Evolutionary conservation across 2,329 filamentous ascomycete species (phyloP), one percentile per base, ranked within the genome.

Genomic region (Neurospora sp.): DNA sequence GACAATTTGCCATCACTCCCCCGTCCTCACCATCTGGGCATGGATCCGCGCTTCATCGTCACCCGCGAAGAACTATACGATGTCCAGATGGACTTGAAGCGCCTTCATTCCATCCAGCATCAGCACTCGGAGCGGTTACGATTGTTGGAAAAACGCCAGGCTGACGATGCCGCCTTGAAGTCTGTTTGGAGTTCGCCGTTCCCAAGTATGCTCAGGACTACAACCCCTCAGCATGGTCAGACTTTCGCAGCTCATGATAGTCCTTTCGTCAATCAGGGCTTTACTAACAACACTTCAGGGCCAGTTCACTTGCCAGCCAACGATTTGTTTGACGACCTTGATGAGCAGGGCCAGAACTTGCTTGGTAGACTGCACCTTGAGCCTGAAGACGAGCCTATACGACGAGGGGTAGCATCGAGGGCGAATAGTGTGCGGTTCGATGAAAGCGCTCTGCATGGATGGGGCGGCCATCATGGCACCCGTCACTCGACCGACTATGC

Each of bases 381-480:
- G 73, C 87, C 90, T 5, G 94, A 97, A 72, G 93, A 98, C 72
- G 91, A 94, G 77, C 92, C 92, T 39, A 89, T 93, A 70, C 89
- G 93, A 43, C 88, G 95, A 73, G 92, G 96, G 69, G 92, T 92
- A 23, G 91, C 93, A 19, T 99, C 96, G 19, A 88, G 96, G 75
- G 95, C 96, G 66, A 98, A 98, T 78, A 98, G 96, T 77, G 96
- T 99, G 74, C 92, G 96, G 43, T 99, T 99, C 76, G 96, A 98
- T 77, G 95, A 98, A 79, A 97, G 93, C 77, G 94, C 95, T 15
- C 89, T 97, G 75, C 93, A 97, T 75, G 91, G 92, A 66, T 96
- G 96, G 88, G 90, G 90, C 46, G 82, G 82, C 43, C 92, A 97
- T 77, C 89, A 88, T 73, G 92, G 91, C 71, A 36, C 23, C 52